A percentile compares a stretch with the other conserved stretches of the same genome.
Evolutionary conservation across 129 eudicot species (phyloP).

Genomic region (Glebionis coronaria): DNA sequence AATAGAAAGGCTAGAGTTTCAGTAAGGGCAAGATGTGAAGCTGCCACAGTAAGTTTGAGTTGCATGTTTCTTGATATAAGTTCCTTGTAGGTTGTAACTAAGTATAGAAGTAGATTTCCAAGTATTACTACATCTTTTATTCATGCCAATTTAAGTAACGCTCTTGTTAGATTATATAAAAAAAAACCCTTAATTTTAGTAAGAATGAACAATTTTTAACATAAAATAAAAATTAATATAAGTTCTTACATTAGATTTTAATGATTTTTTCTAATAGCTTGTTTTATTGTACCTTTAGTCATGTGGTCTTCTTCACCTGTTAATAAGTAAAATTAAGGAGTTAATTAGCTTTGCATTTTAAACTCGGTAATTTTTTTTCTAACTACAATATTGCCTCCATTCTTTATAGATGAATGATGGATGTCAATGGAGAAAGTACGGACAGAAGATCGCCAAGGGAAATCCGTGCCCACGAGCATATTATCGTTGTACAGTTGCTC

Average conservation of each 20-base stretch:
- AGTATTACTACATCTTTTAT: neutral
- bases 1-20: conserved; percentile 95
- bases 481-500: conserved; percentile 90
- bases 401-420: conserved; percentile 77
- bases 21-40: conserved; percentile 83
- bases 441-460: conserved; percentile 85
- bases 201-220: no score
- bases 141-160: neutral
- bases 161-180: no score
- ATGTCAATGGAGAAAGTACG: conserved; percentile 96
- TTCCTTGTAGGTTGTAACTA: neutral
- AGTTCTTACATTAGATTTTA: no score
- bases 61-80: neutral
- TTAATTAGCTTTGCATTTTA: no score
- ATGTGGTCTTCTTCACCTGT: no score
- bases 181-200: no score
- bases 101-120: neutral
- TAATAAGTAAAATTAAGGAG: no score
- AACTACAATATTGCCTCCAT: neutral
- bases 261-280: no score
- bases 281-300: no score
- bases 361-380: no score
- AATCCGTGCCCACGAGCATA: conserved; percentile 94
- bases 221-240: no score
- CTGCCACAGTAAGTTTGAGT: conserved; percentile 71